Conservation (phyloP, 2,329 filamentous ascomycete species). For the Aureobasidium sp. region DNA sequence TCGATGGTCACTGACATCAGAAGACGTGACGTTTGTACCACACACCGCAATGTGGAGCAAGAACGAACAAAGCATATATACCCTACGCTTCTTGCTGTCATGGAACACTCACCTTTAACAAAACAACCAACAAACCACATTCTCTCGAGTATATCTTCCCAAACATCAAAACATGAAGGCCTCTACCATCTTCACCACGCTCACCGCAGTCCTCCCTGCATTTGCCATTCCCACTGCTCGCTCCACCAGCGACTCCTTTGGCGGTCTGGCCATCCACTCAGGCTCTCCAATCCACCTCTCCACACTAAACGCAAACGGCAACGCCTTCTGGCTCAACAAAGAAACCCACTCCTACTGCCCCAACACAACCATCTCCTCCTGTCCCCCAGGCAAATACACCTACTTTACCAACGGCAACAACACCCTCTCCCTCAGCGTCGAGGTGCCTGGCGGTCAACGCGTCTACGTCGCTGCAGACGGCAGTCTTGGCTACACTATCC, state of each 20-base stretch:
- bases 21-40: neutral
- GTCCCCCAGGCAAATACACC: constrained; percentile 15
- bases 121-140: neutral
- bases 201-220: constrained; percentile 2
- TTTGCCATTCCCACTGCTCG: neutral
- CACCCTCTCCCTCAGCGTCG: constrained; percentile 14
- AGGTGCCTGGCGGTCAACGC: constrained; percentile 17
- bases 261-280: constrained; percentile 20
- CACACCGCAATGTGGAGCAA: neutral
- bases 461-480: constrained; percentile 17
- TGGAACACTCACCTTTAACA: neutral
- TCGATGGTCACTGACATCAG: neutral
- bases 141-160: neutral
- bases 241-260: constrained; percentile 15
- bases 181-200: neutral
- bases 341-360: constrained; percentile 16
- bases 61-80: neutral
- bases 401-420: constrained; percentile 18
- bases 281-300: constrained; percentile 19
- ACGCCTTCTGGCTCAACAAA: constrained; percentile 13
- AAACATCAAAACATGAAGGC: neutral
- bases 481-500: constrained; percentile 13
- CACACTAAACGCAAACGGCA: constrained; percentile 17
- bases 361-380: neutral
- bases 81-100: too few relatives aligned